phyloP scores from a whole-genome alignment of 164 flowering plant species.

The Magnolia changhungtana region DNA sequence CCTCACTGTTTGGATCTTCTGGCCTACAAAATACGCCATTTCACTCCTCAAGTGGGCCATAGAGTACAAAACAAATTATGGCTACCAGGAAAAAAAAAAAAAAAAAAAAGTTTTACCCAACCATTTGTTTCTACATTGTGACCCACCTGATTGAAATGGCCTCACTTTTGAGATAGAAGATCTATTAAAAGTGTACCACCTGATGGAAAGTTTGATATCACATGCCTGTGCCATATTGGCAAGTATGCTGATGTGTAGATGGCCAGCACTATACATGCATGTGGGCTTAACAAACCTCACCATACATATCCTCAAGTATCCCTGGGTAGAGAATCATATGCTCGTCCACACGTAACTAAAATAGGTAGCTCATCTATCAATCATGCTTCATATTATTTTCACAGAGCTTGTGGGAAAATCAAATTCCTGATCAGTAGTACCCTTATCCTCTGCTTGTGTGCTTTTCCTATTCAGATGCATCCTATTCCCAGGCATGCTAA shows the following conservation, averaged over 20 bases:
- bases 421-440: slow-evolving; percentile 4
- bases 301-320: background rate
- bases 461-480: background rate
- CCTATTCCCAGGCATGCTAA: background rate
- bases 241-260: background rate
- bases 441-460: slow-evolving; percentile 11
- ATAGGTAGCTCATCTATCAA: background rate
- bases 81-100: no score
- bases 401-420: background rate
- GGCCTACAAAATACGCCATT: background rate
- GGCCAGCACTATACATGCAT: background rate
- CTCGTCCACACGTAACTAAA: background rate
- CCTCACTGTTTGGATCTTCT: background rate
- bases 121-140: no score
- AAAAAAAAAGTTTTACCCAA: no score
- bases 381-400: background rate
- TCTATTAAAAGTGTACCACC: no score
- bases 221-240: no score
- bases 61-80: background rate
- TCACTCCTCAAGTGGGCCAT: background rate
- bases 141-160: no score
- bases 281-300: background rate
- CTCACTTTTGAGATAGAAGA: no score
- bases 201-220: no score
- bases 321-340: background rate